Base-by-base conservation (phyloP, 148 eudicot genomes). In the Nyssa sinensis region DNA sequence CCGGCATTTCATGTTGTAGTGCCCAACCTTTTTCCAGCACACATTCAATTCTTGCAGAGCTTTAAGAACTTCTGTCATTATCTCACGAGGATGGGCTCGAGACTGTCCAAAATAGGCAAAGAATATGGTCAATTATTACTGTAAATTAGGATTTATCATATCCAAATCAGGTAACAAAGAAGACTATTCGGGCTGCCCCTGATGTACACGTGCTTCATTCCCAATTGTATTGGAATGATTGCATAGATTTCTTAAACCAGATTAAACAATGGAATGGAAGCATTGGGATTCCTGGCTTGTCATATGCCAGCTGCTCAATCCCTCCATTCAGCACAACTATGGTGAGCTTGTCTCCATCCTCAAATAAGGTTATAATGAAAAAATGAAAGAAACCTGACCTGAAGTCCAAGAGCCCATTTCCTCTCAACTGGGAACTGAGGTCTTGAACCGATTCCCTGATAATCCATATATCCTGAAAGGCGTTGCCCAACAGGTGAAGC, bases 391-490 rank as follows among this genome's bases (percentile, higher is more conserved):
- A n/a, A 51, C 39, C 49, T 47, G 67, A 95, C 99, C 99, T 95
- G 97, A 74, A 95, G 84, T 39, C 99, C 99, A 70, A 93, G 96
- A 80, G 99, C 97, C 99, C 99, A 95, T 88, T 92, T 95, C 77
- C 90, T 85, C 81, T 95, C 99, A 70, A 74, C 77, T 70, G 95
- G 82, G 28, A 87, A 78, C 74, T 89, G 97, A 27, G 76, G 81
- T 72, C 89, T 84, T 77, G 84, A 76, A 44, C 89, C 89, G 35
- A 79, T 71, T 84, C 91, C 94, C 67, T 82, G 89, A 83, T 78
- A 86, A 71, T 94, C 98, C 79, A 71, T 77, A 64, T 81, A 79
- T 72, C 91, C 90, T 64, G 89, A 82, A 74, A 76, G 65, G 63
- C 88, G 90, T 69, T 83, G 90, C 53, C 81, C 86, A 75, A 75